Percentiles rank a stretch among this genome's conserved stretches.
phyloP scores from a whole-genome alignment of 1,284 basidiomycete genomes.

The Sporisorium scitamineum region DNA sequence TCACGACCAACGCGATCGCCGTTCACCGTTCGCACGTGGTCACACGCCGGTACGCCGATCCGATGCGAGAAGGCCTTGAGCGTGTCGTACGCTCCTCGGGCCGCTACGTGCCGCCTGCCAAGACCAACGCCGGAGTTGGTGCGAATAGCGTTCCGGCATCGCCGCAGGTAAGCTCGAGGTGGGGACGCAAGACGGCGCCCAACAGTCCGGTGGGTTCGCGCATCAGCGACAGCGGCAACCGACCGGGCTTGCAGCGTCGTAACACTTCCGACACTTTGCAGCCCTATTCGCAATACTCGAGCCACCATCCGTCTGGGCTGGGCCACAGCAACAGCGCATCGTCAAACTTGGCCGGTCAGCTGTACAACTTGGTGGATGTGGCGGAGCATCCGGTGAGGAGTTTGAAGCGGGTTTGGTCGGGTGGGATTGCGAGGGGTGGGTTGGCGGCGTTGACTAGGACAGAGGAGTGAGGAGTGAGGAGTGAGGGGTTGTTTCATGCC shows the following conservation, averaged over 20 bases:
- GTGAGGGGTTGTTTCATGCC: conserved; percentile 2
- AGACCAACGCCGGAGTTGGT: neutral
- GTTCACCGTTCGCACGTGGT: conserved; percentile 62
- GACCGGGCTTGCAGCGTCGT: conserved; percentile 24
- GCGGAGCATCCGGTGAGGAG: conserved; percentile 56
- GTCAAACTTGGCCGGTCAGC: conserved; percentile 38
- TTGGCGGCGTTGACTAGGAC: conserved; percentile 49
- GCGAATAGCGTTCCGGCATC: conserved; percentile 15
- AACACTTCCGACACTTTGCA: conserved; percentile 27
- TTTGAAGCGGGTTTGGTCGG: conserved; percentile 55
- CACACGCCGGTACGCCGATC: conserved; percentile 65
- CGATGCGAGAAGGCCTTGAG: conserved; percentile 59
- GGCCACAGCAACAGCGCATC: conserved; percentile 12
- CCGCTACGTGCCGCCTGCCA: conserved; percentile 15
- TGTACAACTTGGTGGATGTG: conserved; percentile 49
- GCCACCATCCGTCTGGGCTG: neutral
- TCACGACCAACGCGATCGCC: conserved; percentile 63
- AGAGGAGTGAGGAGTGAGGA: no score
- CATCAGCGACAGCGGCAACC: neutral
- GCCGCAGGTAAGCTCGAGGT: conserved; percentile 34
- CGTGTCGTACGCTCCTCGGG: conserved; percentile 54
- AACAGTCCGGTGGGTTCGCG: conserved; percentile 42
- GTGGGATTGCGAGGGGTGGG: conserved; percentile 50
- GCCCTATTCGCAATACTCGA: conserved; percentile 5
- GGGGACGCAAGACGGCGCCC: conserved; percentile 48